Conservation (phyloP, 371 early-diverging fungal species). For the Apophysomyces elegans region DNA sequence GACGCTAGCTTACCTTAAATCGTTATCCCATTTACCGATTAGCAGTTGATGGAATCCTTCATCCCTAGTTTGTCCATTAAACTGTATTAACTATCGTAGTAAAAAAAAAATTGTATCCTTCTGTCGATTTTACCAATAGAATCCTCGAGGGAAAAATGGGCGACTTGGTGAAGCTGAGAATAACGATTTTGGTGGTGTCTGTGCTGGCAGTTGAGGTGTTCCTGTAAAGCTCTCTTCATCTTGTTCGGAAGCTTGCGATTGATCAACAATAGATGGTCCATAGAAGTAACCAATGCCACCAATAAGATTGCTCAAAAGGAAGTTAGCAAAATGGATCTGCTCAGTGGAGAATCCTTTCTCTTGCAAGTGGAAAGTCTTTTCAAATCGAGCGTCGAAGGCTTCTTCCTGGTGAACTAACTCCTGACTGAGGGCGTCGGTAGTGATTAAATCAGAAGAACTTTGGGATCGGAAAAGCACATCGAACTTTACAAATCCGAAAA, state of each 20-base stretch:
- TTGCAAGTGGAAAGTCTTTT: conserved; percentile 69
- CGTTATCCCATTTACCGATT: conserved; percentile 88
- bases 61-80: conserved; percentile 58
- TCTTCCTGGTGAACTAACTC: conserved; percentile 30
- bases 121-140: conserved; percentile 71
- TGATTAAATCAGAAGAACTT: conserved; percentile 29
- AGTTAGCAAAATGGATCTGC: conserved; percentile 75
- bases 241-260: conserved; percentile 45
- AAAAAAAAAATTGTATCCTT: background rate
- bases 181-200: conserved; percentile 68
- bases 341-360: conserved; percentile 65
- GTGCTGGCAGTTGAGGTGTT: conserved; percentile 58
- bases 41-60: conserved; percentile 94
- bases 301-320: conserved; percentile 79
- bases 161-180: conserved; percentile 91
- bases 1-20: conserved; percentile 55
- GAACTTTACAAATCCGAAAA: conserved; percentile 41
- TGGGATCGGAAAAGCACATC: conserved; percentile 62
- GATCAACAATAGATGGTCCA: conserved; percentile 54
- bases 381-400: conserved; percentile 78
- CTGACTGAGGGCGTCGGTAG: conserved; percentile 29
- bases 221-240: conserved; percentile 61
- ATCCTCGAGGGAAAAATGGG: conserved; percentile 96
- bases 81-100: background rate
- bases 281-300: conserved; percentile 90